phyloP scores from a whole-genome alignment of 768 basidiomycete species.

The Kwoniella sp. region DNA sequence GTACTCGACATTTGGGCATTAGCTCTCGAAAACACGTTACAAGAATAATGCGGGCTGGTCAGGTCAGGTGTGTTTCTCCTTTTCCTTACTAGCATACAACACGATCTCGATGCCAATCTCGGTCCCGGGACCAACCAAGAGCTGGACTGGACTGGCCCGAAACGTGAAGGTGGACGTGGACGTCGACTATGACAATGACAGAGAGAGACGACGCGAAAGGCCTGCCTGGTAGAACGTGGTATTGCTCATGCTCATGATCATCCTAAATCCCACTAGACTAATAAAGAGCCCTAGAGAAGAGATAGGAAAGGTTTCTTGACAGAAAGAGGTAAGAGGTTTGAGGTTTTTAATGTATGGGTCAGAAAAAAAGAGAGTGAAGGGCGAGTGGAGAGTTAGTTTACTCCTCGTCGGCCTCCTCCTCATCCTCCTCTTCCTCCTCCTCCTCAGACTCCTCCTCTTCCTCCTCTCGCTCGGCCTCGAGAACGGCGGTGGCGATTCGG shows the following conservation, averaged over 20 bases:
- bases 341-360: background rate
- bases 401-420: constrained; percentile 48
- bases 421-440: constrained; percentile 45
- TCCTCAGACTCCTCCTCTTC: constrained; percentile 53
- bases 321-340: background rate
- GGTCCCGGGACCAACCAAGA: too few species aligned
- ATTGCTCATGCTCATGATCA: constrained; percentile 1
- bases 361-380: background rate
- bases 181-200: too few species aligned
- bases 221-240: background rate
- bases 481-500: constrained; percentile 59
- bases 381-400: constrained; percentile 42
- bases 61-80: too few species aligned
- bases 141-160: too few species aligned
- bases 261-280: background rate
- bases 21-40: too few species aligned
- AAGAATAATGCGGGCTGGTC: too few species aligned
- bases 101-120: too few species aligned
- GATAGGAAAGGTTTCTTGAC: background rate
- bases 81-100: too few species aligned
- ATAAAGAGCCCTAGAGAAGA: too few species aligned
- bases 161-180: too few species aligned
- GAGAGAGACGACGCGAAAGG: too few species aligned
- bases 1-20: too few species aligned
- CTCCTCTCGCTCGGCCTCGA: constrained; percentile 57